phyloP scores from a whole-genome alignment of 805 yeast species.

The Saccharomyces eubayanus region DNA sequence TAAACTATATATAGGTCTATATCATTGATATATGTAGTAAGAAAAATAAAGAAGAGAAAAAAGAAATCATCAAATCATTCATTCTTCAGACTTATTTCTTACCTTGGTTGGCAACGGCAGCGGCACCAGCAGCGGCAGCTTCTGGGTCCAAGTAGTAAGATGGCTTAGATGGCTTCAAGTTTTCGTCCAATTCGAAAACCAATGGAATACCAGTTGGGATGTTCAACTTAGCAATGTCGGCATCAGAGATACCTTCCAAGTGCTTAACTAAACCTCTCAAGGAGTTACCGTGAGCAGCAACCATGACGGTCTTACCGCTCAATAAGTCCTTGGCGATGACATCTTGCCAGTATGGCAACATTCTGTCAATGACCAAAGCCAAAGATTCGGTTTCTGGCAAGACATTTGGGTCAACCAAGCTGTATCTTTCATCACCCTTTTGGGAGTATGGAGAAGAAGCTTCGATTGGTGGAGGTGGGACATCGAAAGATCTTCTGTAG shows the following conservation, averaged over 20 bases:
- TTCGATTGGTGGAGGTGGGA: slow-evolving; percentile 88
- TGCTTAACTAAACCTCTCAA: slow-evolving; percentile 93
- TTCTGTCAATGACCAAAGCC: slow-evolving; percentile 89
- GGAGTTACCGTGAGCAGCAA: slow-evolving; percentile 98
- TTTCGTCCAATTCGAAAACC: slow-evolving; percentile 86
- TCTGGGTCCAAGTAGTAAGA: slow-evolving; percentile 97
- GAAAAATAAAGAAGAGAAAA: background rate
- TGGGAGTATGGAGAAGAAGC: slow-evolving; percentile 77
- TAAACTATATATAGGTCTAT: background rate
- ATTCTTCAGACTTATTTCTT: slow-evolving; percentile 32
- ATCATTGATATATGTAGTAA: background rate
- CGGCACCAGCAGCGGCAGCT: slow-evolving; percentile 99
- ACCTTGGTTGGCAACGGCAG: slow-evolving; percentile 98
- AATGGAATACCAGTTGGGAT: slow-evolving; percentile 98
- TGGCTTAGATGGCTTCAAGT: slow-evolving; percentile 83
- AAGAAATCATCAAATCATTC: background rate
- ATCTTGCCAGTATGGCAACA: slow-evolving; percentile 95
- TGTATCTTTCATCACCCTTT: slow-evolving; percentile 77
- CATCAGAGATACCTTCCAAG: slow-evolving; percentile 88
- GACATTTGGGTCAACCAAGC: slow-evolving; percentile 71
- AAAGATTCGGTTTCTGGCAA: slow-evolving; percentile 93
- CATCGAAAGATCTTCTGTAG: slow-evolving; percentile 95
- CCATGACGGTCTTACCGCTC: slow-evolving; percentile 79
- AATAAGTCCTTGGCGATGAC: slow-evolving; percentile 77
- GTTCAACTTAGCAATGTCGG: slow-evolving; percentile 86